These are phyloP conservation scores for Grigorovia humatica DNA, from an alignment of 805 yeast genomes.

Conservation along the genomic window DNA sequence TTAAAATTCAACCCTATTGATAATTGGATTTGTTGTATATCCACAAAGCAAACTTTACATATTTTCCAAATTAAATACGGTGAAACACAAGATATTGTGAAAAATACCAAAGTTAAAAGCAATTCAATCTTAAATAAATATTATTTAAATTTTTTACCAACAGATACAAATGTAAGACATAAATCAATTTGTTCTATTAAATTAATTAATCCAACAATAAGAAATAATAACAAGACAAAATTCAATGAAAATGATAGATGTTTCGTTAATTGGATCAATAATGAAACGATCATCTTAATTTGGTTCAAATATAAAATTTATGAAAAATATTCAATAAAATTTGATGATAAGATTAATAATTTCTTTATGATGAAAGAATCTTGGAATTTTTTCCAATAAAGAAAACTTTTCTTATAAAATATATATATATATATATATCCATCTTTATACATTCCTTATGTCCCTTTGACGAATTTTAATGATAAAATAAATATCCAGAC, in stretches of 20 bases:
- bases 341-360: constrained; percentile 28
- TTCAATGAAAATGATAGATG: constrained; percentile 21
- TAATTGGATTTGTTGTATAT: constrained; percentile 66
- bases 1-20: constrained; percentile 78
- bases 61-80: constrained; percentile 42
- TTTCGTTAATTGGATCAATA: constrained; percentile 30
- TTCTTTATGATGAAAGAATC: constrained; percentile 10
- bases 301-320: constrained; percentile 70
- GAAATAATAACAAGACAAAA: constrained; percentile 3
- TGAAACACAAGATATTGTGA: constrained; percentile 18
- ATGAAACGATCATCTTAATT: constrained; percentile 59
- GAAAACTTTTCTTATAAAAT: too few relatives aligned
- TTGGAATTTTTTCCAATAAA: background rate
- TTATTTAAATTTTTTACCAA: background rate
- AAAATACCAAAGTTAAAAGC: constrained; percentile 42
- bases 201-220: constrained; percentile 24
- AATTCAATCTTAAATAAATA: background rate
- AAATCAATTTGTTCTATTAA: constrained; percentile 71
- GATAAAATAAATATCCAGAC: too few relatives aligned
- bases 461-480: too few relatives aligned
- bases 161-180: background rate
- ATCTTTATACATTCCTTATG: too few relatives aligned
- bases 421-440: background rate
- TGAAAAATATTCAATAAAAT: constrained; percentile 76
- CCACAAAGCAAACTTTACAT: constrained; percentile 86